Evolutionary conservation across 2,329 filamentous ascomycete species (phyloP).

Genomic region (Gremmenia infestans): DNA sequence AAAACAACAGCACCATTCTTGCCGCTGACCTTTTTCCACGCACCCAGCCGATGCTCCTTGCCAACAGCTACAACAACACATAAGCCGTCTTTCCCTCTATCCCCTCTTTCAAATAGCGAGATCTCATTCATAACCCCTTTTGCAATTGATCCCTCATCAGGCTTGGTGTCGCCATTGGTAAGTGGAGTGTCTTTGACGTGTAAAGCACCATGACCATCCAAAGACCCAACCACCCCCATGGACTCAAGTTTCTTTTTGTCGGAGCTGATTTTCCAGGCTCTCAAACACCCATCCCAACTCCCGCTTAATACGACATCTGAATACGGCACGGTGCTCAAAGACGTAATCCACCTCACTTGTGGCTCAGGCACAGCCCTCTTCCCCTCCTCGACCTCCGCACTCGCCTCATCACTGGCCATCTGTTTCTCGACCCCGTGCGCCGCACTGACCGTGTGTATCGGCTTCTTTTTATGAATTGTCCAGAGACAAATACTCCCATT

Average conservation of each 20-base stretch:
- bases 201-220: slow-evolving; percentile 7
- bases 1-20: slow-evolving; percentile 86
- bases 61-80: slow-evolving; percentile 83
- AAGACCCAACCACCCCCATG: slow-evolving; percentile 56
- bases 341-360: slow-evolving; percentile 84
- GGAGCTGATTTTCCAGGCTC: slow-evolving; percentile 78
- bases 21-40: slow-evolving; percentile 63
- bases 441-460: slow-evolving; percentile 70
- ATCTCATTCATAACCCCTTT: slow-evolving; percentile 84
- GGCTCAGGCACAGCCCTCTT: slow-evolving; percentile 55
- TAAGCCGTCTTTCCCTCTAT: slow-evolving; percentile 68
- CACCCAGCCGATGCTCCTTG: slow-evolving; percentile 78
- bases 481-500: slow-evolving; percentile 84
- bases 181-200: background rate
- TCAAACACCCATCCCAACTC: slow-evolving; percentile 87
- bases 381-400: slow-evolving; percentile 64
- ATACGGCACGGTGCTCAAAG: slow-evolving; percentile 79
- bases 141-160: slow-evolving; percentile 15
- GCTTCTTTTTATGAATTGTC: slow-evolving; percentile 92
- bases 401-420: slow-evolving; percentile 62
- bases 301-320: slow-evolving; percentile 86
- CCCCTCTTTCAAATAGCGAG: slow-evolving; percentile 78
- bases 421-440: slow-evolving; percentile 82
- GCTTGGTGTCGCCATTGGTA: slow-evolving; percentile 7
- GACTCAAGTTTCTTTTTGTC: slow-evolving; percentile 76